Evolutionary conservation across 2,329 filamentous ascomycete species (phyloP).

Genomic region (Epichloe elymi): DNA sequence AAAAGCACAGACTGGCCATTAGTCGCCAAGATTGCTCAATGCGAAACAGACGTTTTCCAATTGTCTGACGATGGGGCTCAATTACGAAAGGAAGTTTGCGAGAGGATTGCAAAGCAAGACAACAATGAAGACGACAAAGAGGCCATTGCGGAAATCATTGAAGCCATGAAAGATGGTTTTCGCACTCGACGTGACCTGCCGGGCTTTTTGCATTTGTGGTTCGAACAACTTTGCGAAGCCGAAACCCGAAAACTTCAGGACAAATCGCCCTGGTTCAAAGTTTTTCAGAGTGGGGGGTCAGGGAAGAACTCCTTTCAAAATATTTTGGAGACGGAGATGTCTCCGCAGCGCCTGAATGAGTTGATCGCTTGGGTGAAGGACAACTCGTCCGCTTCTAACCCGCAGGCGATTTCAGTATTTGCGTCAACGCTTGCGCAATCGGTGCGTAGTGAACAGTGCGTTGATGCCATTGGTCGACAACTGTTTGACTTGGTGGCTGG

Average conservation of each 20-base stretch:
- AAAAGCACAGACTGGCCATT: conserved; percentile 29
- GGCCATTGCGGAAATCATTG: conserved; percentile 23
- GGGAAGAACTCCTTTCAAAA: conserved; percentile 9
- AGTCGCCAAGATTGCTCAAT: conserved; percentile 26
- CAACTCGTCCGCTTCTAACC: conserved; percentile 18
- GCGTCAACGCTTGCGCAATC: conserved; percentile 29
- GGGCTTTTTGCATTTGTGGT: conserved; percentile 35
- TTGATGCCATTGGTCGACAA: conserved; percentile 27
- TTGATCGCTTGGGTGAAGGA: conserved; percentile 29
- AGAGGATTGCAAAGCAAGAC: conserved; percentile 16
- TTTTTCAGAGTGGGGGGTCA: conserved; percentile 10
- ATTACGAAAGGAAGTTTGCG: conserved; percentile 28
- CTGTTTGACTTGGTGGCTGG: conserved; percentile 23
- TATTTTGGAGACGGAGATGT: conserved; percentile 30
- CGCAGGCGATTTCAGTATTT: conserved; percentile 27
- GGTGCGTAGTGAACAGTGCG: conserved; percentile 26
- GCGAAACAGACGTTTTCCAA: conserved; percentile 36
- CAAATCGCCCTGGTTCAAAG: conserved; percentile 21
- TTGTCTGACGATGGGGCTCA: conserved; percentile 23
- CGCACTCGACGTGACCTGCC: conserved; percentile 30
- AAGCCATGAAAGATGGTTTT: conserved; percentile 30
- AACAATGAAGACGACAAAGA: conserved; percentile 10
- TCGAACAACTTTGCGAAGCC: conserved; percentile 24
- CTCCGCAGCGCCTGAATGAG: conserved; percentile 28
- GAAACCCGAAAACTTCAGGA: conserved; percentile 16